Conservation (phyloP, 2,329 filamentous ascomycete genomes). For the Dactylellina sp. region DNA sequence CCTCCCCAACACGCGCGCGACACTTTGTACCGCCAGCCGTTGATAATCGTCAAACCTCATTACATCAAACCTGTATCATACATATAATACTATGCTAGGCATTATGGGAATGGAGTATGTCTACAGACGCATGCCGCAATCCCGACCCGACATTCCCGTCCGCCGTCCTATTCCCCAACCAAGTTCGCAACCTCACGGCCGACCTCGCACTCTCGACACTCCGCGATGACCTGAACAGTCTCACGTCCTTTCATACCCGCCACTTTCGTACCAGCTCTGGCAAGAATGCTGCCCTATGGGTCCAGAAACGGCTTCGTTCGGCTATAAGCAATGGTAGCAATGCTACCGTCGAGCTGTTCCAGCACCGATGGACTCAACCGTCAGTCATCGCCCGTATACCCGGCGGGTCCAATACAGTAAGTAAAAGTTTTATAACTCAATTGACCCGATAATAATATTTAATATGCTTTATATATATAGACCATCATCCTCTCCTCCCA, state of each 20-base stretch:
- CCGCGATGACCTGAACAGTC: constrained; percentile 17
- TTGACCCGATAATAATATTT: neutral
- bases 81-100: too few relatives aligned
- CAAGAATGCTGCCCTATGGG: constrained; percentile 33
- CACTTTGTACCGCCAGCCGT: too few relatives aligned
- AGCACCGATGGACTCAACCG: constrained; percentile 86
- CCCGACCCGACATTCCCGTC: constrained; percentile 8
- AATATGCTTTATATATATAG: constrained; percentile 65
- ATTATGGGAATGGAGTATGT: constrained; percentile 1
- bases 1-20: too few relatives aligned
- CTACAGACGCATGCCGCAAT: constrained; percentile 7
- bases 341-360: constrained; percentile 70
- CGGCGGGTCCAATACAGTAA: constrained; percentile 65
- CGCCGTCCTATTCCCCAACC: neutral
- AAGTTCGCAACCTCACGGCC: neutral
- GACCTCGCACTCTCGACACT: neutral
- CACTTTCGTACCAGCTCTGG: constrained; percentile 35
- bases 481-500: constrained; percentile 90
- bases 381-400: constrained; percentile 91
- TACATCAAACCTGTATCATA: neutral
- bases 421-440: neutral
- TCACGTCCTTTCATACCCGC: constrained; percentile 44
- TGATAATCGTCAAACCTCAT: too few relatives aligned
- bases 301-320: constrained; percentile 9
- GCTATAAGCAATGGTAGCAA: neutral